Evolutionary conservation across 2,329 filamentous ascomycete genomes (phyloP).

Genomic region (Ophiostoma ulmi): DNA sequence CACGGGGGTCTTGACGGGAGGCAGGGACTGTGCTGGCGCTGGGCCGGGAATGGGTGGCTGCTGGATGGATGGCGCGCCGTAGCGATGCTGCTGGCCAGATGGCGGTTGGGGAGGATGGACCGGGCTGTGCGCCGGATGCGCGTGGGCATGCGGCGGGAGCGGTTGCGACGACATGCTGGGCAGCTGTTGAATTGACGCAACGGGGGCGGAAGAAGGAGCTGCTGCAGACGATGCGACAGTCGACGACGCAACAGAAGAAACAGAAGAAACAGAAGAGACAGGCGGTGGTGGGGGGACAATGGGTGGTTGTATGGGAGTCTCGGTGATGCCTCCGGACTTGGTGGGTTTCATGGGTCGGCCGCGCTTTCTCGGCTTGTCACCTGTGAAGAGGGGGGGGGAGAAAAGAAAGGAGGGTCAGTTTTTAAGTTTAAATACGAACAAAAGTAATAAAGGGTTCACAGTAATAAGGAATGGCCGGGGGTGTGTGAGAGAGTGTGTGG

Average conservation of each 20-base stretch:
- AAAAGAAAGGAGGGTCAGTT: not conserved
- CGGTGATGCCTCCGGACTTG: conserved; percentile 49
- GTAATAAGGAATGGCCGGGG: conserved; percentile 15
- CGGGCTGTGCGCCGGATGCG: conserved; percentile 22
- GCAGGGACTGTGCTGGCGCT: conserved; percentile 43
- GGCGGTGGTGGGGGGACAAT: conserved; percentile 17
- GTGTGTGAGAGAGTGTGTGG: not conserved
- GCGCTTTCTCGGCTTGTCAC: conserved; percentile 51
- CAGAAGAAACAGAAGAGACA: not conserved
- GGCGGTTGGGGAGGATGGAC: conserved; percentile 15
- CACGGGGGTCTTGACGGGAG: conserved; percentile 70
- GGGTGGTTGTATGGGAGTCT: conserved; percentile 45
- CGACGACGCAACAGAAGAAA: not conserved
- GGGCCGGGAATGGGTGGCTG: conserved; percentile 14
- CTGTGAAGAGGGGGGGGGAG: conserved; percentile 4
- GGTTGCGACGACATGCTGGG: conserved; percentile 26
- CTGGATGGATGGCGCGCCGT: conserved; percentile 24
- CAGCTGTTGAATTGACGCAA: not conserved
- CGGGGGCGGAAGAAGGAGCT: not conserved
- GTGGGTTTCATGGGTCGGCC: conserved; percentile 57
- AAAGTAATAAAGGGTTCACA: not conserved
- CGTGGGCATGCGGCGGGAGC: conserved; percentile 18
- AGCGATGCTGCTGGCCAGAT: conserved; percentile 13
- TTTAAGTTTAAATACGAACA: conserved; percentile 3
- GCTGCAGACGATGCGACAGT: not conserved